Evolutionary conservation across 75 land plant genomes (phyloP), one percentile per base, ranked within the genome.

Genomic region (Larix kaempferi): DNA sequence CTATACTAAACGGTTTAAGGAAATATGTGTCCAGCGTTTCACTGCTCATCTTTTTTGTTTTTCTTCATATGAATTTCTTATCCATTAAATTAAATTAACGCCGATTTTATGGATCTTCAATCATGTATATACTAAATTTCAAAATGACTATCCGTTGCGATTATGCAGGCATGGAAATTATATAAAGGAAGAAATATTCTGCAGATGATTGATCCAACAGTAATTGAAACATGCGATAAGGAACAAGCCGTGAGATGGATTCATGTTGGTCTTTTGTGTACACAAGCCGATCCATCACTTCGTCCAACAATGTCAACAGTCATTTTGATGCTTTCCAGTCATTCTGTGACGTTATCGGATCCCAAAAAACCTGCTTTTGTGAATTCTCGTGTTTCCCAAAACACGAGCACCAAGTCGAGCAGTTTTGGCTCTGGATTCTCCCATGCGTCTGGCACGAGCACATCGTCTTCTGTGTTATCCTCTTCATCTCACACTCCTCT

Each of bases 231-330:
- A 35, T 64, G 39, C 4, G 16, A 6, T 27, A 1, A 64, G 17
- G 67, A 25, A 39, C 35, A 79, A 59, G 29, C 21, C 1, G 2
- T 73, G 56, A 79, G 61, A 74, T 79, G 76, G 63, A 74, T 79
- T 12, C 59, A 79, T 3, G 64, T 74, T 8, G 81, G 73, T 25
- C 72, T 79, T 6, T 21, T 79, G 19, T 79, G 81, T 26, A 62
- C 75, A 17, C 81, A 79, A 21, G 66, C 41, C 33, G 52, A 35
- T 17, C 19, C 81, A 35, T 49, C 21, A 0, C 63, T 73, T 58
- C 35, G 81, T 39, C 76, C 81, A 13, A 39, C 75, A 12, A 79
- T 79, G 81, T 74, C 81, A 10, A 23, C 71, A 21, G 62, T 79
- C 2, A 8, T 55, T 55, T 25, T 44, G 12, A 73, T 79, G 75